Conservation (phyloP, 129 eudicot genomes). For the Chrysanthemum makinoi region DNA sequence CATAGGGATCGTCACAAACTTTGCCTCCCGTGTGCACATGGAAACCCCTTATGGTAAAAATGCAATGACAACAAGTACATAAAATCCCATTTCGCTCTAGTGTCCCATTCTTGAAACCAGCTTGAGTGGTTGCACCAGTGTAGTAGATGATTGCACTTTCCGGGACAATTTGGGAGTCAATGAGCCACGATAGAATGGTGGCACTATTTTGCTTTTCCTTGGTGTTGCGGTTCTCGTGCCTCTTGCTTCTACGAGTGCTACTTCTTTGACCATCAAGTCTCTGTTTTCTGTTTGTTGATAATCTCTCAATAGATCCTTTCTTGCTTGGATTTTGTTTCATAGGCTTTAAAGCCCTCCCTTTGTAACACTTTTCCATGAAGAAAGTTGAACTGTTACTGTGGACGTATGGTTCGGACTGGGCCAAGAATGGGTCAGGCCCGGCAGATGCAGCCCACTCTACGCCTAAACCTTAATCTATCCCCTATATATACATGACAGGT, state of each 20-base stretch:
- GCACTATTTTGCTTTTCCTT: constrained; percentile 6
- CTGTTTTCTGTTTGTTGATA: neutral
- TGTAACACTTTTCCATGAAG: constrained; percentile 24
- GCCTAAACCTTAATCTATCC: too few relatives aligned
- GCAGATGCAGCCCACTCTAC: too few relatives aligned
- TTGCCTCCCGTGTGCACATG: constrained; percentile 36
- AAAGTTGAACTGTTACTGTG: neutral
- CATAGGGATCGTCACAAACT: constrained; percentile 32
- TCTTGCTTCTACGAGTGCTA: constrained; percentile 17
- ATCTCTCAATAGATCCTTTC: constrained; percentile 10
- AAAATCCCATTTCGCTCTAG: constrained; percentile 43
- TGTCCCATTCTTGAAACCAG: constrained; percentile 30
- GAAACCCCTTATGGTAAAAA: constrained; percentile 31
- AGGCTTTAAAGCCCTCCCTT: constrained; percentile 11
- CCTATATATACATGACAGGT: too few relatives aligned
- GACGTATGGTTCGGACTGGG: too few relatives aligned
- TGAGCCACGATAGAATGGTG: constrained; percentile 52
- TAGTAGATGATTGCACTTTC: constrained; percentile 31
- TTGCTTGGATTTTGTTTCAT: constrained; percentile 12
- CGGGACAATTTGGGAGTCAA: constrained; percentile 24
- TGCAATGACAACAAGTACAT: constrained; percentile 45
- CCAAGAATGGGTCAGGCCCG: too few relatives aligned
- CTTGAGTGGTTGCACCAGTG: constrained; percentile 13
- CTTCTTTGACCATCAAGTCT: constrained; percentile 9
- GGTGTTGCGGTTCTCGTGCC: constrained; percentile 7